Conservation (phyloP, 1,139 yeast species). For the Taphrina populina region DNA sequence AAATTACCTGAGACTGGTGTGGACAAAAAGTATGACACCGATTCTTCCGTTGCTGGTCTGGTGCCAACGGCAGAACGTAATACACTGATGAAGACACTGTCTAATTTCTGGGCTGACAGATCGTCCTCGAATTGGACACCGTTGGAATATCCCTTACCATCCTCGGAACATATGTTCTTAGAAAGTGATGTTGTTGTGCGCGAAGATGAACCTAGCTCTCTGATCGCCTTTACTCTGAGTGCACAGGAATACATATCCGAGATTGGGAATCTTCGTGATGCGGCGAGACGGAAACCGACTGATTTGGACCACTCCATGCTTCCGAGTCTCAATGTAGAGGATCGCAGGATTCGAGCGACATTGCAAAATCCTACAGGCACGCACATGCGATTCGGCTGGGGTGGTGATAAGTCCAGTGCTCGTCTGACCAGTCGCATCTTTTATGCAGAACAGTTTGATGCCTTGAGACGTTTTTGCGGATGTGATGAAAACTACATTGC, state of each 20-base stretch:
- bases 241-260: constrained; percentile 77
- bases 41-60: constrained; percentile 5
- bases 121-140: constrained; percentile 97
- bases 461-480: constrained; percentile 80
- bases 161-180: constrained; percentile 86
- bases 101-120: constrained; percentile 96
- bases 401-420: constrained; percentile 52
- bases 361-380: constrained; percentile 82
- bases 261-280: constrained; percentile 50
- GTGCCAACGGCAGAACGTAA: constrained; percentile 57
- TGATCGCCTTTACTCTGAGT: constrained; percentile 87
- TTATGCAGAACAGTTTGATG: constrained; percentile 95
- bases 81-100: constrained; percentile 75
- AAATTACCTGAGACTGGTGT: neutral
- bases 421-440: constrained; percentile 87
- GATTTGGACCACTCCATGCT: constrained; percentile 5
- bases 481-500: constrained; percentile 75
- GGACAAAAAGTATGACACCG: constrained; percentile 1
- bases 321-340: constrained; percentile 30
- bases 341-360: constrained; percentile 54
- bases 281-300: constrained; percentile 39
- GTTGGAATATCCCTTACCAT: constrained; percentile 70
- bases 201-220: constrained; percentile 94
- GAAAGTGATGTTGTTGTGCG: constrained; percentile 92
- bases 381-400: constrained; percentile 86